Conservation (phyloP, 345 rosid genomes). For the Pistacia atlantica region DNA sequence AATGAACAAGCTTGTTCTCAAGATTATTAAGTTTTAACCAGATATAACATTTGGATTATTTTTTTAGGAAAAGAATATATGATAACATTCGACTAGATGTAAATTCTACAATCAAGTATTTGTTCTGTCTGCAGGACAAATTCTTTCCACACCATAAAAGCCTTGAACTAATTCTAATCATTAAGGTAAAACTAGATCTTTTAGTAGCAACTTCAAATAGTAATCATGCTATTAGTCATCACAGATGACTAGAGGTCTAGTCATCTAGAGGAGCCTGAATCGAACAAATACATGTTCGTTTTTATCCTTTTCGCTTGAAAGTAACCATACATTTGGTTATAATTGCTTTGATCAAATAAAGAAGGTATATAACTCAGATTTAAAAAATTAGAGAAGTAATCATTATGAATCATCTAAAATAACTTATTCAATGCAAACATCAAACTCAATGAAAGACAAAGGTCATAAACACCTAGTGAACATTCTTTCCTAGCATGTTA, state of each 20-base stretch:
- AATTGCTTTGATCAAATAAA: not conserved
- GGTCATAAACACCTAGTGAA: not conserved
- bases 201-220: too few relatives aligned
- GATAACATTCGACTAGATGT: not conserved
- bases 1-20: too few relatives aligned
- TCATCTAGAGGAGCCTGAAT: not conserved
- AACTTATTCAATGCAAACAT: constrained; percentile 5
- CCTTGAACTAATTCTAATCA: not conserved
- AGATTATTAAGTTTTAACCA: not conserved
- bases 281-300: not conserved
- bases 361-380: not conserved
- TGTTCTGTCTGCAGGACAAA: not conserved
- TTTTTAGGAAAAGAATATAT: not conserved
- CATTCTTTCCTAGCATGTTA: not conserved
- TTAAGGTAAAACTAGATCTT: too few relatives aligned
- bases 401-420: not conserved
- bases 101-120: not conserved
- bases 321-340: not conserved
- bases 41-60: not conserved
- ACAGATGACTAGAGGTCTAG: not conserved
- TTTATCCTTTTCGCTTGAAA: not conserved
- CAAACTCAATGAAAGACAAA: not conserved
- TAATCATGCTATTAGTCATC: too few relatives aligned
- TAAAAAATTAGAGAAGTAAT: not conserved
- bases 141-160: not conserved